Percentiles rank a stretch among this genome's conserved stretches.
These are phyloP conservation scores for Trypanosoma lewisi DNA, from an alignment of 208 protist genomes.

Conservation along the genomic window DNA sequence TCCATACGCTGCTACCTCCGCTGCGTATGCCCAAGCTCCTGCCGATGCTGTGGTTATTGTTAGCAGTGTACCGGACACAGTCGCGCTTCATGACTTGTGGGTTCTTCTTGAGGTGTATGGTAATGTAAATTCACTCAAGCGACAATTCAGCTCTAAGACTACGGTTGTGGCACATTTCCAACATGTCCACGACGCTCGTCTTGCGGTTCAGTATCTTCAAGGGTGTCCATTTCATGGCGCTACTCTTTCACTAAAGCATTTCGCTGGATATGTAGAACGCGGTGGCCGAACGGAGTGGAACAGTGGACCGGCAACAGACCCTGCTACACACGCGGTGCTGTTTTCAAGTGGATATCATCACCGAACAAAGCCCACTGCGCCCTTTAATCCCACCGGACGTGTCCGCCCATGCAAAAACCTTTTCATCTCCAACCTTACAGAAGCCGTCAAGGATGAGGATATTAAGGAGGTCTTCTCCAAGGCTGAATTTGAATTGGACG, in stretches of 20 bases:
- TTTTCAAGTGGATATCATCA: conserved; percentile 81
- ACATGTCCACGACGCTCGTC: conserved; percentile 56
- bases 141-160: conserved; percentile 69
- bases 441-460: conserved; percentile 62
- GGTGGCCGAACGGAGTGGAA: conserved; percentile 67
- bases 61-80: conserved; percentile 54
- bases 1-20: background rate
- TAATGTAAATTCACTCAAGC: conserved; percentile 84
- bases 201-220: conserved; percentile 72
- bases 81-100: conserved; percentile 80
- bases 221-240: conserved; percentile 65
- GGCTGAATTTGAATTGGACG: conserved; percentile 33
- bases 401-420: conserved; percentile 70
- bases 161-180: conserved; percentile 83
- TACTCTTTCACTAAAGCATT: conserved; percentile 62
- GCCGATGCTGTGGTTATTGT: conserved; percentile 65
- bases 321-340: conserved; percentile 48
- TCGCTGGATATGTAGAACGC: conserved; percentile 72
- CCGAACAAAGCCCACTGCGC: conserved; percentile 58
- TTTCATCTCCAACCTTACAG: conserved; percentile 76
- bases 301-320: conserved; percentile 67
- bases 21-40: conserved; percentile 1
- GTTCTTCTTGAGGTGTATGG: conserved; percentile 88
- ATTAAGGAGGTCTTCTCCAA: conserved; percentile 52
- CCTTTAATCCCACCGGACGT: conserved; percentile 70